A percentile compares a stretch with the other conserved stretches of the same genome.
These are phyloP conservation scores for Rosa lucieae DNA, from an alignment of 306 rosid genomes.

Conservation along the genomic window DNA sequence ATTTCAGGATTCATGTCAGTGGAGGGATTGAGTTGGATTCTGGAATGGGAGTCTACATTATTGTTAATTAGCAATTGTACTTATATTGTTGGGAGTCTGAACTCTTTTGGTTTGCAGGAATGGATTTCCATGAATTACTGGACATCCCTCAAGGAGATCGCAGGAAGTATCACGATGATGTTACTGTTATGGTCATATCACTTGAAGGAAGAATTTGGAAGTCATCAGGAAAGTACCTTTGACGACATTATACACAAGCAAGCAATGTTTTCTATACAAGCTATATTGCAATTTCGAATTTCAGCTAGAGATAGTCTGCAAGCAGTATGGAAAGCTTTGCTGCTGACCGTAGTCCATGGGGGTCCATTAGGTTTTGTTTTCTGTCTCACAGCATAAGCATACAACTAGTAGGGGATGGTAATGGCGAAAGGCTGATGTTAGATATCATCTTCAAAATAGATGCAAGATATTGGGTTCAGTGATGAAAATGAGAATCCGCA, in stretches of 20 bases:
- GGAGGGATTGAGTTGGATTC: background rate
- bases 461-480: slow-evolving; percentile 44
- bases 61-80: background rate
- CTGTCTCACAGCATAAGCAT: slow-evolving; percentile 33
- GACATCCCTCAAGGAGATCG: slow-evolving; percentile 99
- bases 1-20: background rate
- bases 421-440: slow-evolving; percentile 32
- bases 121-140: slow-evolving; percentile 93
- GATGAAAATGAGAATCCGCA: slow-evolving; percentile 39
- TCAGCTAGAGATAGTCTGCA: slow-evolving; percentile 24
- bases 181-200: slow-evolving; percentile 95
- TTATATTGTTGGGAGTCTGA: background rate
- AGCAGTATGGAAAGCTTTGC: slow-evolving; percentile 43
- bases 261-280: slow-evolving; percentile 30
- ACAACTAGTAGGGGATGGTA: slow-evolving; percentile 36
- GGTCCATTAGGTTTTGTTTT: slow-evolving; percentile 39
- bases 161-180: slow-evolving; percentile 97
- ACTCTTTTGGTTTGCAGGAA: slow-evolving; percentile 55
- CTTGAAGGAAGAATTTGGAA: slow-evolving; percentile 99
- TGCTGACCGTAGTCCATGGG: slow-evolving; percentile 62
- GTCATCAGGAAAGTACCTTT: slow-evolving; percentile 90
- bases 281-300: slow-evolving; percentile 26
- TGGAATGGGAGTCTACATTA: background rate
- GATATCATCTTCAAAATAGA: slow-evolving; percentile 37
- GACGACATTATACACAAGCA: slow-evolving; percentile 35